Conservation (phyloP, 179 eudicot genomes). For the Drosera spatulata region DNA sequence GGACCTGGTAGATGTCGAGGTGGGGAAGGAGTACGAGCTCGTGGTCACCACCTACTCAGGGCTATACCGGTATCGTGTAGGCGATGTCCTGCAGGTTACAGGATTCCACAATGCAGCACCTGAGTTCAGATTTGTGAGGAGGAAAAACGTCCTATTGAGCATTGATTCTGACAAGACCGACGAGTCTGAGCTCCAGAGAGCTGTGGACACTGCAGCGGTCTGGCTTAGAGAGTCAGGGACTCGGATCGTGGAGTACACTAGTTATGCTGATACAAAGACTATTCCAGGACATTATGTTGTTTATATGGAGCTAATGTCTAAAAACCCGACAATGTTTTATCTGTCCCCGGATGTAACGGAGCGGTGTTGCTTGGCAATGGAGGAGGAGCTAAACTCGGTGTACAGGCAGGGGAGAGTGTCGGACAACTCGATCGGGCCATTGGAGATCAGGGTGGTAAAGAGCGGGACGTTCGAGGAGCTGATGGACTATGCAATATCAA, state of each 20-base stretch:
- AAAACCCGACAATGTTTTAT: slow-evolving; percentile 11
- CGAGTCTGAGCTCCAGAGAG: slow-evolving; percentile 55
- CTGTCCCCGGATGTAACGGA: slow-evolving; percentile 29
- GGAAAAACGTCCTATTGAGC: slow-evolving; percentile 62
- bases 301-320: slow-evolving; percentile 44
- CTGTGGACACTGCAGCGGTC: slow-evolving; percentile 36
- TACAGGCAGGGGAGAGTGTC: slow-evolving; percentile 65
- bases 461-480: slow-evolving; percentile 73
- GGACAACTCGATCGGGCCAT: slow-evolving; percentile 60
- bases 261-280: slow-evolving; percentile 46
- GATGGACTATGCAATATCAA: slow-evolving; percentile 70
- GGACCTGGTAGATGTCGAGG: slow-evolving; percentile 56
- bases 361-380: slow-evolving; percentile 61
- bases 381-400: slow-evolving; percentile 60
- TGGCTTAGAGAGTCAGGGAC: slow-evolving; percentile 30
- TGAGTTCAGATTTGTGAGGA: slow-evolving; percentile 51
- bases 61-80: slow-evolving; percentile 52
- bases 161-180: slow-evolving; percentile 75
- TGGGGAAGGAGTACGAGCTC: slow-evolving; percentile 79
- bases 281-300: slow-evolving; percentile 77
- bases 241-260: slow-evolving; percentile 62
- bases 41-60: slow-evolving; percentile 66
- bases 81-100: slow-evolving; percentile 59
- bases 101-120: slow-evolving; percentile 73
- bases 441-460: slow-evolving; percentile 58